These are phyloP conservation scores for Populus trichocarpa DNA, from an alignment of 441 rosid genomes.

Conservation along the genomic window DNA sequence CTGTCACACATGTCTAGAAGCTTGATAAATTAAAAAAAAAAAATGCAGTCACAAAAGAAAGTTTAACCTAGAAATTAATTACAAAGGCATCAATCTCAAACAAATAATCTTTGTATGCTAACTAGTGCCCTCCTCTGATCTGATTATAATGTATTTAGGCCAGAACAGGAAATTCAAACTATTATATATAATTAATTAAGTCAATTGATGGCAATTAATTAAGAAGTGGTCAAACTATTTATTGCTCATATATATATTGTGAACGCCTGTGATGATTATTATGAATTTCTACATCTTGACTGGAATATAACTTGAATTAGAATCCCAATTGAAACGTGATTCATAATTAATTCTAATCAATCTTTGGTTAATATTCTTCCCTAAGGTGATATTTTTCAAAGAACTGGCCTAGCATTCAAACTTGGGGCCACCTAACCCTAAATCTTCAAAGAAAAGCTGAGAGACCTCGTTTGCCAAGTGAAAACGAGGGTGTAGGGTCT, in stretches of 20 bases:
- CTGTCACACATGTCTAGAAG: slow-evolving; percentile 21
- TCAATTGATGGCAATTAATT: not conserved
- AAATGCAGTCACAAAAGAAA: not conserved
- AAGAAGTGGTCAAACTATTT: slow-evolving; percentile 6
- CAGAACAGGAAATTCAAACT: not conserved
- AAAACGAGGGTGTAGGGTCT: not conserved
- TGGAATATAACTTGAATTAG: not conserved
- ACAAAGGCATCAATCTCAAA: not conserved
- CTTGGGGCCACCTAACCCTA: not conserved
- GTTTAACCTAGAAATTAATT: not conserved
- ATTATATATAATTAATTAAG: not conserved
- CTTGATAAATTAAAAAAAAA: slow-evolving; percentile 7
- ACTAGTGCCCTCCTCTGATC: not conserved
- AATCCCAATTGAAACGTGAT: not conserved
- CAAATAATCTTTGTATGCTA: not conserved
- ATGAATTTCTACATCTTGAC: slow-evolving; percentile 11
- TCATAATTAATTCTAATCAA: not conserved
- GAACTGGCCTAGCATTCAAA: slow-evolving; percentile 2
- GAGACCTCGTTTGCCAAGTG: not conserved
- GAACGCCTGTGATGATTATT: not conserved
- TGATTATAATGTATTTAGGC: not conserved
- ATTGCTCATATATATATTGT: not conserved
- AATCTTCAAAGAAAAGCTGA: not conserved
- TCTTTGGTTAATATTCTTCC: not conserved
- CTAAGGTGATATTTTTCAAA: slow-evolving; percentile 9